Base-by-base conservation (phyloP, 2,329 filamentous ascomycete species). In the Tetracladium maxilliforme region DNA sequence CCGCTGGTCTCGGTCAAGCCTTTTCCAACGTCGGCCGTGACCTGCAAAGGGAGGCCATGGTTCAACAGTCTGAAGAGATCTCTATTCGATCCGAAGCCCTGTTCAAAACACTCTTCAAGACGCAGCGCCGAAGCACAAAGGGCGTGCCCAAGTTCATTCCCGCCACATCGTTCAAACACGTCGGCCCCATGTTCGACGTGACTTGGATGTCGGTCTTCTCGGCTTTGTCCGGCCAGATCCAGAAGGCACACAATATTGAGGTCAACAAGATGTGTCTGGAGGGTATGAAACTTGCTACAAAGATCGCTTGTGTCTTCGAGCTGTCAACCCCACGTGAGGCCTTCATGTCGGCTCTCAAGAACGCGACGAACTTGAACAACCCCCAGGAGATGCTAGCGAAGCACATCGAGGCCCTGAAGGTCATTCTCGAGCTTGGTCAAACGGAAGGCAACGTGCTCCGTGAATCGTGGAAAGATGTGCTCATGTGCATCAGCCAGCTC, bases 151-250 rank as follows among this genome's bases (percentile, higher is more conserved):
- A 73, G 58, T 98, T 90, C 49, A 92, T 98, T 27, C 80, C 83
- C 2, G 90, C 90, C 4, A 90, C 83, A 2, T 95, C 86, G 0
- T 86, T 83, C 47, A 87, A 83, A 40, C 90, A 98, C 47, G 80
- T 94, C 24, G 90, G 90, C 0, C 84, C 90, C 1, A 98, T 98
- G 90, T 95, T 98, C 44, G 86, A 93, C 41, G 84, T 93, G 14
- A 92, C 84, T 0, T 98, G 90, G 90, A 98, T 95, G 87, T 93
- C 87, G 7, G 92, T 94, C 49, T 78, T 98, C 42, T 95, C 87
- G 5, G 86, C 86, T 0, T 64, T 98, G 14, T 94, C 87, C 2
- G 86, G 81, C 25, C 81, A 92, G 38, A 86, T 90, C 47, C 90
- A 95, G 40, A 86, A 93, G 44, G 79, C 82, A 0, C 81, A 92